phyloP scores from a whole-genome alignment of 331 rosid genomes.

The Erythrophleum ivorense region DNA sequence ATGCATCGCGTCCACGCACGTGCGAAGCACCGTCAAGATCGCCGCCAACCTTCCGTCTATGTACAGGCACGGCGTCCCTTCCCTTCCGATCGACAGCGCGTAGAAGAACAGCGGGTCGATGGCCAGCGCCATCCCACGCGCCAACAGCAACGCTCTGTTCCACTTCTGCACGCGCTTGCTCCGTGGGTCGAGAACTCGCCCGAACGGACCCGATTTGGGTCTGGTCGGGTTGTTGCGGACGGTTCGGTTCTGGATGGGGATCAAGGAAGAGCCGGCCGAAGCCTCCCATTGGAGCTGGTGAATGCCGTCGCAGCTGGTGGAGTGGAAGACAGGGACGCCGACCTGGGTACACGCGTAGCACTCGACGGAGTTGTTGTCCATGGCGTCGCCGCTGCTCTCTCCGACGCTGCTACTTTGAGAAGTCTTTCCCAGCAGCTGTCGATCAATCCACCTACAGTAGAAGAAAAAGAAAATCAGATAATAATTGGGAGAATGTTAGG shows the following conservation, averaged over 20 bases:
- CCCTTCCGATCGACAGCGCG: constrained; percentile 81
- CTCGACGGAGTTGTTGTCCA: constrained; percentile 51
- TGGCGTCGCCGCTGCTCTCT: constrained; percentile 25
- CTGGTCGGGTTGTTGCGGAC: constrained; percentile 18
- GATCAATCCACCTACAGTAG: constrained; percentile 56
- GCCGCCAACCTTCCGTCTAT: constrained; percentile 84
- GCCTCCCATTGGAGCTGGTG: constrained; percentile 95
- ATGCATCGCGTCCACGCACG: constrained; percentile 78
- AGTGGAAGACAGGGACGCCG: constrained; percentile 89
- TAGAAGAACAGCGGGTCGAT: constrained; percentile 91
- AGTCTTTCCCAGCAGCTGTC: constrained; percentile 28
- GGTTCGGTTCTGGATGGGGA: constrained; percentile 67
- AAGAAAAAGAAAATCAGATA: neutral
- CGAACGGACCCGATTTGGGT: constrained; percentile 46
- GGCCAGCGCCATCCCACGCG: constrained; percentile 88
- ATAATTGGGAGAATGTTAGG: neutral
- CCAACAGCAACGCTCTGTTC: constrained; percentile 81
- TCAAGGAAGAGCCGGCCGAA: constrained; percentile 77
- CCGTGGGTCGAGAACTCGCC: constrained; percentile 78
- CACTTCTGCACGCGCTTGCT: constrained; percentile 80
- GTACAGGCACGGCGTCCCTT: constrained; percentile 80
- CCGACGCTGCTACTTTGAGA: constrained; percentile 24
- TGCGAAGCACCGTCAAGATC: constrained; percentile 71
- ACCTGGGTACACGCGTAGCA: constrained; percentile 92
- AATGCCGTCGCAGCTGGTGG: constrained; percentile 78